Percentiles rank a stretch among this genome's conserved stretches.
Evolutionary conservation across 306 rosid genomes (phyloP).

Genomic region (Rubus idaeus): DNA sequence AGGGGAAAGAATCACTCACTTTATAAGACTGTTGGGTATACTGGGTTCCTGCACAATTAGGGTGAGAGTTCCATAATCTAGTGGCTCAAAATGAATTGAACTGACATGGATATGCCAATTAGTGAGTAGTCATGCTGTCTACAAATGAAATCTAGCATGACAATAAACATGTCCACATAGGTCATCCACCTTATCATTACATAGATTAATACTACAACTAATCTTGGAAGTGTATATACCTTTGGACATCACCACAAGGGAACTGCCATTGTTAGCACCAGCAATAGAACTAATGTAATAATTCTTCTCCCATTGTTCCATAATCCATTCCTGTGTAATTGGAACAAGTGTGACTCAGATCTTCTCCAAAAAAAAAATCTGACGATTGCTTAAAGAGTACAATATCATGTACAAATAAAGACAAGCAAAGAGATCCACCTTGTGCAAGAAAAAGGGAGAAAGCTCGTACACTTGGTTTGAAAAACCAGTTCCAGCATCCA

Average conservation of each 20-base stretch:
- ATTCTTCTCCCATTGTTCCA: slow-evolving; percentile 74
- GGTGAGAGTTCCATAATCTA: neutral
- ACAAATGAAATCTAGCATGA: neutral
- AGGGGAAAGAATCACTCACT: slow-evolving; percentile 98
- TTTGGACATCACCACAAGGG: slow-evolving; percentile 71
- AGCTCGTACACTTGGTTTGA: slow-evolving; percentile 76
- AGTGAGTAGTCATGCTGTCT: neutral
- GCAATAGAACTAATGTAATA: slow-evolving; percentile 65
- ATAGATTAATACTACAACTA: neutral
- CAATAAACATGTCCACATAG: neutral
- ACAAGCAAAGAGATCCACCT: slow-evolving; percentile 50
- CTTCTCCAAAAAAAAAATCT: neutral
- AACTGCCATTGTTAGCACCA: slow-evolving; percentile 66
- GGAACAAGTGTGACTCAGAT: slow-evolving; percentile 5
- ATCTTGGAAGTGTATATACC: slow-evolving; percentile 30
- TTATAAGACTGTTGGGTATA: slow-evolving; percentile 96
- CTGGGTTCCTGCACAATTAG: slow-evolving; percentile 61
- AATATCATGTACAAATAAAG: neutral
- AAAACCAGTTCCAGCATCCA: slow-evolving; percentile 97
- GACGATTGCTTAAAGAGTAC: neutral
- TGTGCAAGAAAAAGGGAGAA: slow-evolving; percentile 78
- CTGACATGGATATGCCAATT: neutral
- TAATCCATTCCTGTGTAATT: slow-evolving; percentile 54
- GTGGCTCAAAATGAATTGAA: neutral
- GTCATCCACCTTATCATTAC: neutral